Evolutionary conservation across 2,329 filamentous ascomycete species (phyloP), one percentile per base, ranked within the genome.

Genomic region (Calonectria pauciramosa): DNA sequence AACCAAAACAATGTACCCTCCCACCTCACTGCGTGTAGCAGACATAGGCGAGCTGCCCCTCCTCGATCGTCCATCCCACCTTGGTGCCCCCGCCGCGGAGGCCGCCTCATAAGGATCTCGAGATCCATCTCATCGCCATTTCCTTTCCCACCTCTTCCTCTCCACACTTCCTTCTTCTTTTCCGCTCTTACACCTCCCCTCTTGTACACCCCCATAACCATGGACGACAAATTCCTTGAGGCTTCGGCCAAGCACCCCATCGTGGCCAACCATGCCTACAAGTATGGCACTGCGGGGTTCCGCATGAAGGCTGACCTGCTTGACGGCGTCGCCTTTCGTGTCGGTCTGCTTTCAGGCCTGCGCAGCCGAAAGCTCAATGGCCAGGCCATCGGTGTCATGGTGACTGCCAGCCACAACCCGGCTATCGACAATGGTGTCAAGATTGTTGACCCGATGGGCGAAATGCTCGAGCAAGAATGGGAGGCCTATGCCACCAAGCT

Each of bases 391-490:
- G 97, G 97, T 82, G 94, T 99, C 79, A 98, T 98, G 96, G 94
- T 98, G 85, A 98, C 96, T 52, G 96, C 96, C 76, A 97, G 95
- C 82, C 96, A 98, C 89, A 98, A 98, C 86, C 95, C 95, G 23
- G 94, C 96, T 41, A 90, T 92, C 80, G 96, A 98, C 86, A 98
- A 98, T 85, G 96, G 96, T 67, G 94, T 98, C 85, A 98, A 98
- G 90, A 92, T 99, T 80, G 95, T 99, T 77, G 97, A 99, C 85
- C 97, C 97, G 16, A 94, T 98, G 93, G 96, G 97, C 78, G 97
- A 99, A 86, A 99, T 99, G 97, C 91, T 98, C 65, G 95, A 97
- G 91, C 93, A 96, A 85, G 94, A 96, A 75, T 99, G 97, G 97
- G 97, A 99, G 87, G 89, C 89, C 47, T 93, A 96, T 85, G 96